Evolutionary conservation across 306 rosid genomes (phyloP), one percentile per base, ranked within the genome.

Genomic region (Casuarina cunninghamiana): DNA sequence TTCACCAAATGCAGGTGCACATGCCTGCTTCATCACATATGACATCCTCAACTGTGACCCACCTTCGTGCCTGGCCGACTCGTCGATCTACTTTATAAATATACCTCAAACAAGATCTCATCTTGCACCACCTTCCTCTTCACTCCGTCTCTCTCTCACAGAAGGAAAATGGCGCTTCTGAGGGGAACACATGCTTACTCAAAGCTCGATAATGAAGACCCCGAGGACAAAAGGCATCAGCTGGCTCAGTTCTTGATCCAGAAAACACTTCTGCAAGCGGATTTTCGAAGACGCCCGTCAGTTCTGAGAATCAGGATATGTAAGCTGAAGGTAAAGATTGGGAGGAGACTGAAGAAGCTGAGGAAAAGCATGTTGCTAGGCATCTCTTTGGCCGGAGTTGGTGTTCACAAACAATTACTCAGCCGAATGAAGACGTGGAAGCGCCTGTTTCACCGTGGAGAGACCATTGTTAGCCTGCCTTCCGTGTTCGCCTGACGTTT

Each of bases 231-330:
- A 50, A 82, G 79, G 19, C 98, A 83, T 45, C 48, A 88, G 68
- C 80, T 86, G 74, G 95, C 97, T 11, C 98, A 89, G 86, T 92
- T 94, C 80, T 85, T 94, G 85, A 89, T 94, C 86, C 79, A 92
- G 85, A 90, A 90, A 48, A 86, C 68, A 68, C 48, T 94, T 88
- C 88, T 84, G 57, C 75, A 83, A 79, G 95, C 87, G 13, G 89
- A 92, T 70, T 71, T 74, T 58, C 72, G 79, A 37, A 75, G 84
- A 58, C 86, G 75, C 58, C 77, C 86, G 12, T 88, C 89, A 3
- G 81, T 75, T 51, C 70, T 87, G 61, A 84, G 96, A 77, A 79
- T 94, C 53, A 87, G 91, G 80, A 86, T 94, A 37, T 85, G 92
- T 1, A 90, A 85, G 82, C 43, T 94, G 80, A 94, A 87, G 86